Evolutionary conservation across 2,329 filamentous ascomycete genomes (phyloP), one percentile per base, ranked within the genome.

Genomic region (Penicillium sp.): DNA sequence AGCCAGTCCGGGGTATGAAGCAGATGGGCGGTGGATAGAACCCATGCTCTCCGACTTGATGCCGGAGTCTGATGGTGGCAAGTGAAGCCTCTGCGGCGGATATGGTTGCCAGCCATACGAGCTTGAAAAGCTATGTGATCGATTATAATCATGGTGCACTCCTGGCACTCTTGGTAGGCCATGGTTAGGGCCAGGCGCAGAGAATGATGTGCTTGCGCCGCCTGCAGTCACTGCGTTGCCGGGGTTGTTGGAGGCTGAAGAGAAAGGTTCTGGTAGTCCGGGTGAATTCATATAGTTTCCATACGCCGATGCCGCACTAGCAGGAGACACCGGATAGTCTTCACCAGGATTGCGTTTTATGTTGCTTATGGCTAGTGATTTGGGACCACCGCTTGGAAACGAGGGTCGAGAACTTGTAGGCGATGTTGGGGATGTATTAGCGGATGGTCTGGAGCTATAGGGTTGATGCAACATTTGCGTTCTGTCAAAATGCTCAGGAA

Each of bases 401-500:
- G 67, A 66, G 45, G 71, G 67, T 9, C 68, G 65, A 58, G 74
- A 77, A 9, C 66, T 67, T 51, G 69, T 72, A 40, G 79, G 74
- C 40, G 77, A 79, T 46, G 74, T 71, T 59, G 81, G 68, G n/a
- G 80, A 73, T 43, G 77, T 78, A 56, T 77, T 77, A 52, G 79
- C 72, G 26, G 74, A 71, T 16, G 47, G 45, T 65, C 70, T 63
- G 56, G 69, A 75, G 47, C 74, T 76, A 59, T 81, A 83, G 0
- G 79, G 79, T 38, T 79, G 79, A 58, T 83, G 79, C n/a, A 84
- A 68, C 42, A 82, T 81, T 66, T 82, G 80, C 38, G 79, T 78
- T 65, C 83, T 83, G 65, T 85, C 81, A 62, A 85, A 85, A 64
- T 82, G 77, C 55, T 83, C 81, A 11, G 82, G 82, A 33, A 85